These are phyloP conservation scores for Toxoplasma gondii DNA, from an alignment of 169 alveolate species.

Conservation along the genomic window DNA sequence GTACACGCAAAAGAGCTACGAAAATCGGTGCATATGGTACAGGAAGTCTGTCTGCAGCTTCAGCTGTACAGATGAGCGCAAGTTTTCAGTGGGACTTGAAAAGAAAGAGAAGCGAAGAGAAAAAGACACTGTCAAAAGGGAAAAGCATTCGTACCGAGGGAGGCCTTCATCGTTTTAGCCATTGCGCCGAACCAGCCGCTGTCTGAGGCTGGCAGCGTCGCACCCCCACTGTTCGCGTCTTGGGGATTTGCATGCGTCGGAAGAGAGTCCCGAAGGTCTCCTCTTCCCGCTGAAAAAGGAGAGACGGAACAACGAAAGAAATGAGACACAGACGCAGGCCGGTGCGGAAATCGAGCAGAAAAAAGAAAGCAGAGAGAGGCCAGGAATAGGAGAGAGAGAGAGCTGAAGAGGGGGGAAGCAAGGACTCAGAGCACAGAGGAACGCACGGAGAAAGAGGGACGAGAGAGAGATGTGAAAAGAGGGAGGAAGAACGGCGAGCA, in stretches of 20 bases:
- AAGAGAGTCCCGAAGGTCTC: no score
- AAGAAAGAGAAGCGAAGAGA: no score
- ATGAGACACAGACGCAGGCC: no score
- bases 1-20: no score
- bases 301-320: no score
- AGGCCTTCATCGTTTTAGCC: not conserved
- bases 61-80: no score
- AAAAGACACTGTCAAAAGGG: no score
- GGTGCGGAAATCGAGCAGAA: not conserved
- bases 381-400: not conserved
- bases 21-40: no score
- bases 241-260: not conserved
- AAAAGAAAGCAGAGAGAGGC: not conserved
- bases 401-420: not conserved
- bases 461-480: not conserved
- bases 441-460: not conserved
- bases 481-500: not conserved
- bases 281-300: no score
- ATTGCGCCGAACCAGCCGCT: conserved; percentile 19
- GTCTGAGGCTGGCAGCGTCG: not conserved
- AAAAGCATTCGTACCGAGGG: not conserved
- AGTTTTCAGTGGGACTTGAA: no score
- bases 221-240: not conserved
- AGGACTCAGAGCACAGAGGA: not conserved
- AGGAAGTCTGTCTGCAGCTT: no score